A percentile compares a stretch with the other conserved stretches of the same genome.
Conservation (phyloP, 1,139 yeast species). For the Sugiyamaella neomexicana region DNA sequence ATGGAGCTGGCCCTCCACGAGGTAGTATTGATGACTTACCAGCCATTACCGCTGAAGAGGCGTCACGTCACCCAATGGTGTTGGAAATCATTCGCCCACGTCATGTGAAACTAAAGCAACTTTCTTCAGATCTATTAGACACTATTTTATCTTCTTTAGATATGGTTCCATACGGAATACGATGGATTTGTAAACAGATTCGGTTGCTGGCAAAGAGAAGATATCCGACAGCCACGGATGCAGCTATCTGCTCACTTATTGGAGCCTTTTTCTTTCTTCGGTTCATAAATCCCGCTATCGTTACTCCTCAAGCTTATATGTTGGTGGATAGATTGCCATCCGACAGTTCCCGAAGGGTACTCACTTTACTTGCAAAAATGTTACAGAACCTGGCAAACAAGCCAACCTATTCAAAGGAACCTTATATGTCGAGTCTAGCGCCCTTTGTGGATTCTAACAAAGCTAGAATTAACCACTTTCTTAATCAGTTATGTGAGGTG, state of each 20-base stretch:
- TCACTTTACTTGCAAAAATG: slow-evolving; percentile 80
- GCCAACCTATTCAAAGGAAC: slow-evolving; percentile 45
- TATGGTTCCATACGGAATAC: slow-evolving; percentile 68
- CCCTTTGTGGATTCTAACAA: slow-evolving; percentile 40
- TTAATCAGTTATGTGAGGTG: slow-evolving; percentile 44
- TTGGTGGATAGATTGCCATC: slow-evolving; percentile 42
- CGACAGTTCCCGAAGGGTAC: slow-evolving; percentile 61
- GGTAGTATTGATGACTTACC: slow-evolving; percentile 26
- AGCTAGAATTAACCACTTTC: slow-evolving; percentile 38
- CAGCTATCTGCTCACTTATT: slow-evolving; percentile 56
- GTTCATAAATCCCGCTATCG: slow-evolving; percentile 87
- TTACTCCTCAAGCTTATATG: slow-evolving; percentile 76
- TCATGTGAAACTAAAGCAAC: slow-evolving; percentile 42
- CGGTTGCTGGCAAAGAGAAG: slow-evolving; percentile 60
- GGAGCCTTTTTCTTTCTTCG: slow-evolving; percentile 87
- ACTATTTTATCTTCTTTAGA: slow-evolving; percentile 58
- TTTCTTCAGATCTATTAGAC: slow-evolving; percentile 60
- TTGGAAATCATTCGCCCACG: slow-evolving; percentile 39
- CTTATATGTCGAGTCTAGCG: slow-evolving; percentile 39
- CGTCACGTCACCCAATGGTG: slow-evolving; percentile 38
- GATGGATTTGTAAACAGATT: slow-evolving; percentile 72
- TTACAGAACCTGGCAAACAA: slow-evolving; percentile 83
- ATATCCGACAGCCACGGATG: slow-evolving; percentile 59
- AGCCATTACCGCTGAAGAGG: slow-evolving; percentile 38
- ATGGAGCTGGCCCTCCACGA: slow-evolving; percentile 8